A percentile compares a stretch with the other conserved stretches of the same genome.
phyloP scores from a whole-genome alignment of 139 green algal genomes.

The Chlorella vulgaris region DNA sequence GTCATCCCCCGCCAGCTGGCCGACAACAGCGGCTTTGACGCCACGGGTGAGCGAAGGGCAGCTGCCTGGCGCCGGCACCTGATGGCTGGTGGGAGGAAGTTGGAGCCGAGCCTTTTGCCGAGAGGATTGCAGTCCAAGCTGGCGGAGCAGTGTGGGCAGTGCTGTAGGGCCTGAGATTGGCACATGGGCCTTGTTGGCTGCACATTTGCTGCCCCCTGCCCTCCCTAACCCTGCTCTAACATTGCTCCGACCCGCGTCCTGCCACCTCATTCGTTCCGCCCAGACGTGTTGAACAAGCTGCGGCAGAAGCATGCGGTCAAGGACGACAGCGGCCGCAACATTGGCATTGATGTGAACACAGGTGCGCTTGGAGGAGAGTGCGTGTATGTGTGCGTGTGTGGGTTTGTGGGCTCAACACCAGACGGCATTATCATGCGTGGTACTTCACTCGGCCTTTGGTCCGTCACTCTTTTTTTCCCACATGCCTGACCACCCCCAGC shows the following conservation, averaged over 20 bases:
- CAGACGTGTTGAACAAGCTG: constrained; percentile 96
- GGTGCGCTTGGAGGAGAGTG: constrained; percentile 9
- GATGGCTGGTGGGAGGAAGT: too few relatives aligned
- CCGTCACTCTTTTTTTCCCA: too few relatives aligned
- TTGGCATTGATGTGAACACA: constrained; percentile 95
- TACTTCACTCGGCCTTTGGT: too few relatives aligned
- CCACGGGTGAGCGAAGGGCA: constrained; percentile 60
- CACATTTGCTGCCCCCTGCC: too few relatives aligned
- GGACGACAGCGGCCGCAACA: constrained; percentile 70
- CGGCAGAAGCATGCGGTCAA: constrained; percentile 93
- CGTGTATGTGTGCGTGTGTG: background rate
- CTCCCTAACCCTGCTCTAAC: background rate
- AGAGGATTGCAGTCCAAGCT: too few relatives aligned
- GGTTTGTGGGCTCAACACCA: background rate
- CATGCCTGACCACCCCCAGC: too few relatives aligned
- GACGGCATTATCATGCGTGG: too few relatives aligned
- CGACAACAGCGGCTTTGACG: constrained; percentile 97
- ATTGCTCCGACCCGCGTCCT: background rate
- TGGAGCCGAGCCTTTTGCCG: too few relatives aligned
- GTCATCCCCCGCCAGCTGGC: constrained; percentile 96
- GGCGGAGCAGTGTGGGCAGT: background rate
- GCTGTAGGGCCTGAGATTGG: too few relatives aligned
- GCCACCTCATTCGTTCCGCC: background rate
- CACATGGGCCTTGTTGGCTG: too few relatives aligned
- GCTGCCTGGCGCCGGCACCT: background rate